Percentiles rank a stretch among this genome's conserved stretches.
phyloP scores from a whole-genome alignment of 2,329 filamentous ascomycete genomes.

The Onygena corvina region DNA sequence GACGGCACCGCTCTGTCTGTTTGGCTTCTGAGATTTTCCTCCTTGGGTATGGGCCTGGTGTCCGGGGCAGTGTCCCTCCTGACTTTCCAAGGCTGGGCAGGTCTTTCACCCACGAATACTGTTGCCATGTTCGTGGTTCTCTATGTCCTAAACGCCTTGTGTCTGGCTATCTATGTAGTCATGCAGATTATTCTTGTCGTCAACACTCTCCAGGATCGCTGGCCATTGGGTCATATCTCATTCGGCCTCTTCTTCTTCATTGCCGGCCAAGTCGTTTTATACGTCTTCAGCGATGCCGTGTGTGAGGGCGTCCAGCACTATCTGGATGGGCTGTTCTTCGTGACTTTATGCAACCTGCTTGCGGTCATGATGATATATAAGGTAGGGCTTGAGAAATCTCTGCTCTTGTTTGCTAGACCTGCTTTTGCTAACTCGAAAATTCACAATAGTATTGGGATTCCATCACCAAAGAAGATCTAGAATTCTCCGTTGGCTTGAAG shows the following conservation, averaged over 20 bases:
- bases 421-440: background rate
- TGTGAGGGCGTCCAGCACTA: constrained; percentile 82
- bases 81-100: constrained; percentile 87
- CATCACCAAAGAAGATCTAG: constrained; percentile 94
- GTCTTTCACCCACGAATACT: constrained; percentile 72
- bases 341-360: constrained; percentile 82
- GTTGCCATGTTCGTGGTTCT: constrained; percentile 81
- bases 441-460: constrained; percentile 86
- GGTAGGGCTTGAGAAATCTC: constrained; percentile 39
- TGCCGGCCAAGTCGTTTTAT: constrained; percentile 81
- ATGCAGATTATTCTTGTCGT: constrained; percentile 82
- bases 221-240: constrained; percentile 82
- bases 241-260: constrained; percentile 90
- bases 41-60: constrained; percentile 69
- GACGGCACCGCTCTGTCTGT: constrained; percentile 88
- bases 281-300: constrained; percentile 75
- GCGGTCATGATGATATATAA: constrained; percentile 99
- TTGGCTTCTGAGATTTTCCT: constrained; percentile 76
- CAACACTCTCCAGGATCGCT: constrained; percentile 84
- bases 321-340: constrained; percentile 85
- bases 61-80: constrained; percentile 77
- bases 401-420: background rate
- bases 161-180: constrained; percentile 69
- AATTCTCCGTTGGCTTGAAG: constrained; percentile 91
- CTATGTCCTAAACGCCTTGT: constrained; percentile 81